Percentiles rank a stretch among this genome's conserved stretches.
Conservation (phyloP, 75 land plant genomes). For the Cupressus sempervirens region DNA sequence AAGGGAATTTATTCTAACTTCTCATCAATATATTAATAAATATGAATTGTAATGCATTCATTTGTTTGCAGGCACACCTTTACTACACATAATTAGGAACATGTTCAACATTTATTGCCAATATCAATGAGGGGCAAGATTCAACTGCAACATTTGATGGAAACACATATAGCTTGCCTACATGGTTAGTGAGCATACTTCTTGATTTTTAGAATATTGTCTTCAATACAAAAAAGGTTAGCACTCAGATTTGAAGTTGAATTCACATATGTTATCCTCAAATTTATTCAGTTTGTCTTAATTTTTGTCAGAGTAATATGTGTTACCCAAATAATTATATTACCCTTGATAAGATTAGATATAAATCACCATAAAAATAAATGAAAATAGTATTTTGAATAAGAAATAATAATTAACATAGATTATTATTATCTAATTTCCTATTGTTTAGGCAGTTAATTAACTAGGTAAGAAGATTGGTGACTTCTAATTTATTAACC, state of each 20-base stretch:
- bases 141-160: conserved; percentile 69
- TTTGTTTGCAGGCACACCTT: conserved; percentile 59
- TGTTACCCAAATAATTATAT: too few species aligned
- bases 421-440: neutral
- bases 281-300: neutral
- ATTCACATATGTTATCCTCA: neutral
- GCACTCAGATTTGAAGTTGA: neutral
- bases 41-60: neutral
- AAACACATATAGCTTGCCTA: conserved; percentile 63
- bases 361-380: neutral
- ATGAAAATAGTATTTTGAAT: neutral
- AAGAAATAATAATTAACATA: neutral
- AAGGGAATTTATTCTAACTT: neutral
- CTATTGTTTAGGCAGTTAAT: neutral
- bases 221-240: conserved; percentile 90
- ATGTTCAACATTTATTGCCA: conserved; percentile 97
- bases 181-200: conserved; percentile 98
- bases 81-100: conserved; percentile 41
- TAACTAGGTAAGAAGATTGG: neutral
- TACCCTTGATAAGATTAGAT: neutral
- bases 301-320: neutral
- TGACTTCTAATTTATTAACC: neutral
- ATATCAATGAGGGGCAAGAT: conserved; percentile 43
- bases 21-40: neutral
- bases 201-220: conserved; percentile 91